These are phyloP conservation scores for Scheffersomyces illinoinensis DNA, from an alignment of 1,139 yeast genomes.

Conservation along the genomic window DNA sequence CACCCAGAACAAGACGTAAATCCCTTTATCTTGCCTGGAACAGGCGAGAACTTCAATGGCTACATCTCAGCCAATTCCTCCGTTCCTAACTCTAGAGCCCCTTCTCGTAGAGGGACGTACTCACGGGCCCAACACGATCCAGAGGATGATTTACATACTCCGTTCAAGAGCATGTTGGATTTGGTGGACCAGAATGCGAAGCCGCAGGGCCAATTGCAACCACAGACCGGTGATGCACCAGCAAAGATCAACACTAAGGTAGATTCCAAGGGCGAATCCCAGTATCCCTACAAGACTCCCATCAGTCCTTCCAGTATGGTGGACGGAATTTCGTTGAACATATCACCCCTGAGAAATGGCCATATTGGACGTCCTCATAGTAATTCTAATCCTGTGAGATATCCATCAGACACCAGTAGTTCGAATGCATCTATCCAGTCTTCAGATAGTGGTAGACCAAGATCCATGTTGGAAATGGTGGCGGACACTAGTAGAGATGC, in stretches of 20 bases:
- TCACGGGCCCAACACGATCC: conserved; percentile 5
- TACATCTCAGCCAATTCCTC: conserved; percentile 18
- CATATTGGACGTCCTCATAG: neutral
- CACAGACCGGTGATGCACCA: neutral
- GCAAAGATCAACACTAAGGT: neutral
- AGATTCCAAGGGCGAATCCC: neutral
- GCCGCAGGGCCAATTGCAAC: neutral
- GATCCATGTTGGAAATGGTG: conserved; percentile 16
- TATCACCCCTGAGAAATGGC: neutral
- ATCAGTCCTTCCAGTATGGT: neutral
- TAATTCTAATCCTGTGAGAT: neutral
- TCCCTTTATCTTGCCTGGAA: conserved; percentile 35
- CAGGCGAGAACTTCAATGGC: conserved; percentile 14
- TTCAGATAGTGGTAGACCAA: conserved; percentile 2
- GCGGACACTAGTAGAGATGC: conserved; percentile 5
- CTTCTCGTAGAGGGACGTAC: conserved; percentile 37
- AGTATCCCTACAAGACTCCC: neutral
- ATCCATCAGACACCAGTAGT: neutral
- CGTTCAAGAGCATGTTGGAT: conserved; percentile 45
- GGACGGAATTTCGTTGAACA: neutral
- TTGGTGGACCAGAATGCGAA: conserved; percentile 15
- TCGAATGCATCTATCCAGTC: conserved; percentile 1
- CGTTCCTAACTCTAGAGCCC: conserved; percentile 29
- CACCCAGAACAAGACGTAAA: conserved; percentile 47
- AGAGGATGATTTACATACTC: conserved; percentile 26